Conservation (phyloP, 352 stramenopile genomes). For the Phytopythium kandeliae region DNA sequence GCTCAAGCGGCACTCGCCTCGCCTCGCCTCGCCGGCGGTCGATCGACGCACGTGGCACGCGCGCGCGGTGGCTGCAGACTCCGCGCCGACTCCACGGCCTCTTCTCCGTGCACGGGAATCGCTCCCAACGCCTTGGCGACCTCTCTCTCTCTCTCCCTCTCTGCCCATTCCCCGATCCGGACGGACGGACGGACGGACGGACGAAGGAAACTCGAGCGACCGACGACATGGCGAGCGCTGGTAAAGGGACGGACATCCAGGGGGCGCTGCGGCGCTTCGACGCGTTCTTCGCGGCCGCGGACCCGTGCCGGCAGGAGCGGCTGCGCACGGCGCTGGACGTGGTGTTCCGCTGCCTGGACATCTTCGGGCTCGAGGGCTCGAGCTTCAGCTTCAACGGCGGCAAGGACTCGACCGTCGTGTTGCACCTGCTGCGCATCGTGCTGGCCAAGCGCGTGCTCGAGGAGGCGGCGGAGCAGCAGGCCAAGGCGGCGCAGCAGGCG, state of each 20-base stretch:
- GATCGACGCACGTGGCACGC: too few species aligned
- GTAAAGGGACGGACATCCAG: conserved; percentile 9
- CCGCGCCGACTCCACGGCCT: too few species aligned
- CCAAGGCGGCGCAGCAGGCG: neutral
- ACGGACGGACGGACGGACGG: too few species aligned
- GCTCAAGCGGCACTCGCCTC: too few species aligned
- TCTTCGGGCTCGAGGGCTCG: conserved; percentile 66
- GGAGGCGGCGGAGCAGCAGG: conserved; percentile 12
- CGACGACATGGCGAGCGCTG: neutral
- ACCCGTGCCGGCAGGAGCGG: conserved; percentile 34
- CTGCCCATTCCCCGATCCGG: too few species aligned
- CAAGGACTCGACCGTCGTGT: conserved; percentile 90
- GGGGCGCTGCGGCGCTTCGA: conserved; percentile 49
- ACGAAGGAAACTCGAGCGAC: too few species aligned
- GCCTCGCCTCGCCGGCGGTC: too few species aligned
- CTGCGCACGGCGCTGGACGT: conserved; percentile 71
- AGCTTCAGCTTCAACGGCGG: conserved; percentile 92
- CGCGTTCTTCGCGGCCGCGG: conserved; percentile 42
- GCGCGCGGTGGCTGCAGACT: too few species aligned
- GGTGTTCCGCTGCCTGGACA: conserved; percentile 73
- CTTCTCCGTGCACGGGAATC: too few species aligned
- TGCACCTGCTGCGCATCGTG: conserved; percentile 86
- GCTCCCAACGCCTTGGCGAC: too few species aligned
- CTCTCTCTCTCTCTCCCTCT: too few species aligned
- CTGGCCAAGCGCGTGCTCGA: conserved; percentile 68